These are phyloP conservation scores for Pelargonium fulgidum DNA, from an alignment of 441 rosid genomes.

Conservation along the genomic window DNA sequence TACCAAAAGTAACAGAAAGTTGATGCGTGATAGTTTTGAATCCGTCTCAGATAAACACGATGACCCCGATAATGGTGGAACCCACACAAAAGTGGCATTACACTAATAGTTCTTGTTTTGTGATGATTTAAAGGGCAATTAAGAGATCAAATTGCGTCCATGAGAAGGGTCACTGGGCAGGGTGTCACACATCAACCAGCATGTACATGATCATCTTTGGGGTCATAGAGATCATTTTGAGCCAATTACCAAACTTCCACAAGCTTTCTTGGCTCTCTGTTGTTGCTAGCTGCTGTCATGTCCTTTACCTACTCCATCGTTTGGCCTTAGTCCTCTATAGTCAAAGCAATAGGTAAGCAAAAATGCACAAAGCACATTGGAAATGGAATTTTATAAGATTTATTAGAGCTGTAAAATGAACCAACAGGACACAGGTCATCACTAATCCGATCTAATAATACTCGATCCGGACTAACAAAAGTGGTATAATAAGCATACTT, in stretches of 20 bases:
- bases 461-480: too few species aligned
- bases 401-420: too few species aligned
- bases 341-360: conserved; percentile 49
- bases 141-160: conserved; percentile 81
- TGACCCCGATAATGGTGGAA: too few species aligned
- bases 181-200: conserved; percentile 51
- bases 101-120: not conserved
- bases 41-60: not conserved
- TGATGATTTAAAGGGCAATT: conserved; percentile 48
- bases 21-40: not conserved
- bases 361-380: too few species aligned
- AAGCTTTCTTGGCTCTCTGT: conserved; percentile 84
- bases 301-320: conserved; percentile 69
- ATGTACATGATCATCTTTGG: conserved; percentile 68
- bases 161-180: conserved; percentile 50
- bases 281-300: conserved; percentile 73
- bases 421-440: too few species aligned
- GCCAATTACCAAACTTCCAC: conserved; percentile 82
- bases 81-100: too few species aligned
- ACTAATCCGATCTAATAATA: too few species aligned
- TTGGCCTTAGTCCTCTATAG: conserved; percentile 71
- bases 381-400: too few species aligned
- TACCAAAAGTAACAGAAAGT: too few species aligned
- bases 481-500: too few species aligned
- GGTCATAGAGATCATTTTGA: conserved; percentile 53